Evolutionary conservation across 352 stramenopile genomes (phyloP).

Genomic region (Globisporangium canariense): DNA sequence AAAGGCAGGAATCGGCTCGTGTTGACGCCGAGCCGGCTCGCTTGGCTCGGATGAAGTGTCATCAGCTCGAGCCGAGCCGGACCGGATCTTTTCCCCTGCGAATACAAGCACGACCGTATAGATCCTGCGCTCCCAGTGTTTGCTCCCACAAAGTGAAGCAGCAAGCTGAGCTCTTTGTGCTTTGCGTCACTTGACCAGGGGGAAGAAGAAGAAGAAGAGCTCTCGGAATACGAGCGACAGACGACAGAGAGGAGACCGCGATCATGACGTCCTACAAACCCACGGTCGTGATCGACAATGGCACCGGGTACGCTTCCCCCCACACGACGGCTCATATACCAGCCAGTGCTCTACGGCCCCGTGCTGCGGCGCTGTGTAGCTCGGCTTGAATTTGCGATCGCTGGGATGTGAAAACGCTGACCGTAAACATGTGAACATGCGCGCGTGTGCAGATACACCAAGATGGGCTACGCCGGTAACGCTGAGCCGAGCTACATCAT

Average conservation of each 20-base stretch:
- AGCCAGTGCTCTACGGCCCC: background rate
- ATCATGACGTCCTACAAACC: constrained; percentile 81
- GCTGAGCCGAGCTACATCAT: constrained; percentile 94
- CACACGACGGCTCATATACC: background rate
- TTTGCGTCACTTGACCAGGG: constrained; percentile 7
- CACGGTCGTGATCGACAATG: constrained; percentile 96
- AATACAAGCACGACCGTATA: background rate
- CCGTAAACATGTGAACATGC: constrained; percentile 3
- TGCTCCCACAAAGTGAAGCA: constrained; percentile 3
- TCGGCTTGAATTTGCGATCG: constrained; percentile 1
- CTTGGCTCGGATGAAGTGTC: background rate
- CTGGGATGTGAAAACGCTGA: background rate
- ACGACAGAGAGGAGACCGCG: background rate
- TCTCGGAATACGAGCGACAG: background rate
- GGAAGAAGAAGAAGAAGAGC: constrained; percentile 3
- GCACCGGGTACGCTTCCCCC: constrained; percentile 80
- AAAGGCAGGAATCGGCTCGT: no score
- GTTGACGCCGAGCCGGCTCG: background rate
- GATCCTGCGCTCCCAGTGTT: background rate
- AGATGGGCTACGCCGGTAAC: constrained; percentile 96
- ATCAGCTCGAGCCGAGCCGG: background rate
- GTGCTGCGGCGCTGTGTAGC: background rate
- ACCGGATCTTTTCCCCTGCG: constrained; percentile 5
- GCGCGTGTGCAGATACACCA: constrained; percentile 88
- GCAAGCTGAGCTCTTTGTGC: constrained; percentile 1